Base-by-base conservation (phyloP, 306 rosid species). In the Luffa acutangula region DNA sequence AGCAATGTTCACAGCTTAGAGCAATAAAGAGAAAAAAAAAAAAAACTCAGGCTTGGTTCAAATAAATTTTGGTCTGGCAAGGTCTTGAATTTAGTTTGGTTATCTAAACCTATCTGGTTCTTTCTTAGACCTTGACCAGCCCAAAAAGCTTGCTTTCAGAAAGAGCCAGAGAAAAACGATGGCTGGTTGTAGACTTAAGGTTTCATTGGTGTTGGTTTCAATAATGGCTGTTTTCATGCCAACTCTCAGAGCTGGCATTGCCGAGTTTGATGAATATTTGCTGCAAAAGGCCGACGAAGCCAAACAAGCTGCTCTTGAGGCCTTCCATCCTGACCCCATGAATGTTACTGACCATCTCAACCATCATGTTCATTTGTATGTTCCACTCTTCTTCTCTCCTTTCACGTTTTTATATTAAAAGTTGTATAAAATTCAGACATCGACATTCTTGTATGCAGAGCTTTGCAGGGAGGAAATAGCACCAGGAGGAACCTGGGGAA, bases 261-360 rank as follows among this genome's bases (percentile, higher is more conserved):
- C 18, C 6, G 79, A 83, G 43, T 81, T 46, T 34, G 96, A 95
- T 25, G 85, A 88, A 0, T 83, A 9, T 60, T 82, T 83, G 75
- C 31, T 65, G 79, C 42, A 10, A 1, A 84, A 86, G 83, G 84
- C 82, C 0, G n/a, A 53, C 4, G 36, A 57, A 45, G 90, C 97
- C n/a, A 81, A 58, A 13, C 51, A 81, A 20, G 86, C 81, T 9
- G 88, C 90, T 31, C 82, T 83, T 1, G 5, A 79, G 13, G 88
- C 91, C 60, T 95, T 84, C 39, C 84, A 85, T 0, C 85, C 97
- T 0, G 33, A 89, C 69, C 97, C 97, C 21, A 76, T 45, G 64
- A 65, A 83, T 9, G 41, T 90, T 18, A 85, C 99, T 0, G 5
- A 67, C 0, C 88, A 86, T 1, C 37, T 93, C 77, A 88, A 88